Conservation (phyloP, 176 grass and related monocot species). For the Saccharum spontaneum region DNA sequence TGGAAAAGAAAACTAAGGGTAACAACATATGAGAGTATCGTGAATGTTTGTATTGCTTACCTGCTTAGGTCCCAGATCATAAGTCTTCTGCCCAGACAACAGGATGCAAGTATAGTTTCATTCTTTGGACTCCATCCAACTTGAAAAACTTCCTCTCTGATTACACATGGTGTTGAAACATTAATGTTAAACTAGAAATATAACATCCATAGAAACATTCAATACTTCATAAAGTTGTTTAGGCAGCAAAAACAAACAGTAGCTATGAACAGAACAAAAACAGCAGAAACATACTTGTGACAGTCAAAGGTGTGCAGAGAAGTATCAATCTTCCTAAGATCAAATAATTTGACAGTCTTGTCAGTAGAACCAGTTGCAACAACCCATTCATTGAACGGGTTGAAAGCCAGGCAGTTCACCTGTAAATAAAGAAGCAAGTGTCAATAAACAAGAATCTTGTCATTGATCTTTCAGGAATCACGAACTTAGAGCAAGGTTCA, state of each 20-base stretch:
- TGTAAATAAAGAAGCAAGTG: conserved; percentile 30
- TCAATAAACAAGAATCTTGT: not conserved
- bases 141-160: conserved; percentile 98
- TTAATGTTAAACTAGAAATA: conserved; percentile 9
- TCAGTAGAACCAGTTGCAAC: conserved; percentile 96
- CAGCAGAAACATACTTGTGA: conserved; percentile 64
- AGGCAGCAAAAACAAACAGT: conserved; percentile 16
- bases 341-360: conserved; percentile 98
- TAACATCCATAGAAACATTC: not conserved
- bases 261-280: not conserved
- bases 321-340: conserved; percentile 83
- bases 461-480: conserved; percentile 12
- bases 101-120: conserved; percentile 96
- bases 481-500: not conserved
- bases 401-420: conserved; percentile 98
- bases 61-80: conserved; percentile 99
- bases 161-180: conserved; percentile 24
- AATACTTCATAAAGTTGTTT: conserved; percentile 4
- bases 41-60: conserved; percentile 35
- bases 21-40: not conserved
- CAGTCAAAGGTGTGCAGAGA: conserved; percentile 83
- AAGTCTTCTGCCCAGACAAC: conserved; percentile 88
- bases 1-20: not conserved
- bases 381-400: conserved; percentile 99
- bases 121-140: conserved; percentile 99